A percentile compares a stretch with the other conserved stretches of the same genome.
These are phyloP conservation scores for Raffaelea deltoideospora DNA, from an alignment of 2,329 filamentous ascomycete genomes.

Conservation along the genomic window DNA sequence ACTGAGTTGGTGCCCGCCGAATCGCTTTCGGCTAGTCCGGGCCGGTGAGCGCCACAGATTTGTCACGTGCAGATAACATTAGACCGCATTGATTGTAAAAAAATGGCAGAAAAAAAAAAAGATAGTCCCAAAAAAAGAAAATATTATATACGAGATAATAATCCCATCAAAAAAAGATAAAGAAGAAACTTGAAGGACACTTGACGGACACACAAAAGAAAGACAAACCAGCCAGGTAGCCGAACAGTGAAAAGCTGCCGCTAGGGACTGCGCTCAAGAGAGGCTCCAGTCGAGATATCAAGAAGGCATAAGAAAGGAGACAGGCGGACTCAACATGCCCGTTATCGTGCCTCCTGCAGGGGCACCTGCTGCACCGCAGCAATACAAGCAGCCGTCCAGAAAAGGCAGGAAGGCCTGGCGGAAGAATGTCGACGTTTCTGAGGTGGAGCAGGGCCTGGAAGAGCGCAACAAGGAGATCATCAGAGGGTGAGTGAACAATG, in stretches of 20 bases:
- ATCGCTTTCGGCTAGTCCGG: conserved; percentile 1
- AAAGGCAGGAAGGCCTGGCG: conserved; percentile 99
- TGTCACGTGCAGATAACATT: conserved; percentile 7
- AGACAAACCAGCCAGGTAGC: too few species aligned
- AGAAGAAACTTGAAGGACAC: too few species aligned
- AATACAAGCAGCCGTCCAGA: conserved; percentile 76
- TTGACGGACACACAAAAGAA: too few species aligned
- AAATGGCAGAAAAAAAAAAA: not conserved
- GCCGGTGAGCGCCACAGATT: not conserved
- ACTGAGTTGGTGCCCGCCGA: too few species aligned
- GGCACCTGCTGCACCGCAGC: conserved; percentile 50
- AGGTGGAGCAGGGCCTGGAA: conserved; percentile 70
- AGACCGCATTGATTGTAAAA: not conserved
- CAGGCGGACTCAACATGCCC: conserved; percentile 28
- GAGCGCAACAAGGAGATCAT: conserved; percentile 81
- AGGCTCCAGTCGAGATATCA: too few species aligned
- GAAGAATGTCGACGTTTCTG: conserved; percentile 90
- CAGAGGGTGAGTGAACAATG: conserved; percentile 55
- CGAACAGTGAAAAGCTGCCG: too few species aligned
- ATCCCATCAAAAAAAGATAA: too few species aligned
- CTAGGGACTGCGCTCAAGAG: too few species aligned
- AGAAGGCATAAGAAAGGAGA: too few species aligned
- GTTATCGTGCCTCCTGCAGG: conserved; percentile 31
- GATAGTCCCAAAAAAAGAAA: not conserved
- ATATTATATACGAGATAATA: too few species aligned